Evolutionary conservation across 805 yeast species (phyloP), one percentile per base, ranked within the genome.

Genomic region (Cyberlindnera japonica): DNA sequence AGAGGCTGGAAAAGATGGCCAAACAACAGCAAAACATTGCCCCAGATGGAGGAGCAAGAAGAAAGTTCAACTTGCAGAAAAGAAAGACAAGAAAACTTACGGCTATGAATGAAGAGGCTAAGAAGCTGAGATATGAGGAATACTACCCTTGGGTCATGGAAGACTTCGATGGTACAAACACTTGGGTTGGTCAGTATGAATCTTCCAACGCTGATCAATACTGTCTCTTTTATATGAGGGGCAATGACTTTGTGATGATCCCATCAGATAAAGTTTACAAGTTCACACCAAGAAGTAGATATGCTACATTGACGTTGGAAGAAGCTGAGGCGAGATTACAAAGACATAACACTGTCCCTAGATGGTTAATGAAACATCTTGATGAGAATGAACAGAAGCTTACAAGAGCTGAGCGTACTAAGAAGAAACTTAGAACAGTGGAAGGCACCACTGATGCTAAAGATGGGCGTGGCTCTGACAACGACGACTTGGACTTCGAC

Each of bases 81-180:
- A 76, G 85, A 49, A 89, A 89, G 59, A 89, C 97, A 2, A 76
- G 90, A 54, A 96, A 90, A 61, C 77, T 88, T 15, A 80, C 75
- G 51, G 75, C 82, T 20, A 78, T 87, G 59, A 88, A 88, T 55
- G 98, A 90, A 53, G 77, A 77, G 8, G 90, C 87, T 45, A 75
- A 91, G 47, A 83, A 79, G 57, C 68, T 93, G 47, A 73, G 98
- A 58, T 93, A 91, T 59, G 99, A 93, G 65, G 99, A 93, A 64
- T 87, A 83, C 61, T 91, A 86, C 55, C 99, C 99, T 0, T 93
- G 99, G 99, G 95, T 93, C 14, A 68, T 93, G 72, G 99, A 93
- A 65, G 99, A 93, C 64, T 91, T 85, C 61, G 96, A 89, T 56
- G 96, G 95, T 33, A 74, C 77, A 45, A 91, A 93, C 58, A 91